phyloP scores from a whole-genome alignment of 352 stramenopile species.

The Globisporangium nodosum region DNA sequence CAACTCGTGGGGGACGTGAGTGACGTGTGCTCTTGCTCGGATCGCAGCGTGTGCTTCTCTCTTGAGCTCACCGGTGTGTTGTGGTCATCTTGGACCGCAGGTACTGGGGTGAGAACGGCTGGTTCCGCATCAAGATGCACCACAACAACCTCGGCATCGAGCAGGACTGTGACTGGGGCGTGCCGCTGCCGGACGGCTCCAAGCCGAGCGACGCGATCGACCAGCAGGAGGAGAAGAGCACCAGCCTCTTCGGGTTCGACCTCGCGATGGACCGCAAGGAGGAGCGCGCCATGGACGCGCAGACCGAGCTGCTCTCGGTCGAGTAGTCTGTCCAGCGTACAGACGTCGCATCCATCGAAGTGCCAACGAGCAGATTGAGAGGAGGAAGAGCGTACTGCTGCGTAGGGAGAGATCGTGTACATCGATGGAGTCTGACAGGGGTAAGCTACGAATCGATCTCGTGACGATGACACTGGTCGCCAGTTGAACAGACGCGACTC shows the following conservation, averaged over 20 bases:
- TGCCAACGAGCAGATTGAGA: neutral
- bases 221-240: neutral
- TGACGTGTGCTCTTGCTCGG: neutral
- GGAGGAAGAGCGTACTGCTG: neutral
- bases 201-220: slow-evolving; percentile 33
- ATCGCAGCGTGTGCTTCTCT: neutral
- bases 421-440: neutral
- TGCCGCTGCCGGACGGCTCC: slow-evolving; percentile 75
- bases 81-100: neutral
- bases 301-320: slow-evolving; percentile 27
- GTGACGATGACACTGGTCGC: too few species aligned
- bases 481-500: neutral
- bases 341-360: neutral
- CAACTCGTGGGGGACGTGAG: slow-evolving; percentile 87
- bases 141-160: slow-evolving; percentile 90
- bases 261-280: slow-evolving; percentile 11
- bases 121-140: slow-evolving; percentile 89
- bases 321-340: slow-evolving; percentile 16
- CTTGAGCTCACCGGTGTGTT: neutral
- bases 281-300: slow-evolving; percentile 17
- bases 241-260: slow-evolving; percentile 4
- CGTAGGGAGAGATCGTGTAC: too few species aligned
- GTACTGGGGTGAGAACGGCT: slow-evolving; percentile 91
- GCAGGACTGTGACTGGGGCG: slow-evolving; percentile 85
- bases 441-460: neutral